Percentiles rank a stretch among this genome's conserved stretches.
phyloP scores from a whole-genome alignment of 176 grass and related monocot genomes.

The Elaeis guineensis region DNA sequence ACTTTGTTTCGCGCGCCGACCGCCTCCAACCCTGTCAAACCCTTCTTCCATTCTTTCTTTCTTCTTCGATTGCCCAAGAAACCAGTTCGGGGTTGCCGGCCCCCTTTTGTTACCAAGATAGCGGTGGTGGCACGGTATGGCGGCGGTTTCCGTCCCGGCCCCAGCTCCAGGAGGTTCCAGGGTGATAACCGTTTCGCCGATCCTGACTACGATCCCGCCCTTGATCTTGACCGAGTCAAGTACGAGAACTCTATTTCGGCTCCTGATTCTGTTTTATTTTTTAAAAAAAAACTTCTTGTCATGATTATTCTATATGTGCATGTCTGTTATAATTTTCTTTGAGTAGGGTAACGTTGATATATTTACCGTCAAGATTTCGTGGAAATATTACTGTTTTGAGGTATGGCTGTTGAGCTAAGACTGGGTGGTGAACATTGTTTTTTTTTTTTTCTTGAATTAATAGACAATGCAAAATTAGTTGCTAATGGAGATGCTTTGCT shows the following conservation, averaged over 20 bases:
- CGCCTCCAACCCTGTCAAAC: not conserved
- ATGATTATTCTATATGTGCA: no score
- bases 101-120: not conserved
- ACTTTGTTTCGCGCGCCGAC: conserved; percentile 2
- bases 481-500: no score
- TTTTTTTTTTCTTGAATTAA: no score
- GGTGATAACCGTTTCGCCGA: conserved; percentile 25
- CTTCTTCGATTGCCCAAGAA: conserved; percentile 14
- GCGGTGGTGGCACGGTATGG: conserved; percentile 23
- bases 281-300: not conserved
- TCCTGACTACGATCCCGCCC: conserved; percentile 50
- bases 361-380: no score
- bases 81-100: not conserved
- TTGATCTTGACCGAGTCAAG: conserved; percentile 74
- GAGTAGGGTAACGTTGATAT: no score
- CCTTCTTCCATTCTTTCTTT: not conserved
- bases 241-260: conserved; percentile 12
- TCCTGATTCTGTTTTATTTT: not conserved
- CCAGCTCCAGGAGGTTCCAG: not conserved
- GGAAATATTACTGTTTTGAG: no score
- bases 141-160: conserved; percentile 16
- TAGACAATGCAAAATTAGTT: no score
- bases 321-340: no score
- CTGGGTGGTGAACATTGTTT: no score
- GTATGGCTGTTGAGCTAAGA: no score